Base-by-base conservation (phyloP, 495 filamentous ascomycete genomes). In the Penicillium verhagenii region DNA sequence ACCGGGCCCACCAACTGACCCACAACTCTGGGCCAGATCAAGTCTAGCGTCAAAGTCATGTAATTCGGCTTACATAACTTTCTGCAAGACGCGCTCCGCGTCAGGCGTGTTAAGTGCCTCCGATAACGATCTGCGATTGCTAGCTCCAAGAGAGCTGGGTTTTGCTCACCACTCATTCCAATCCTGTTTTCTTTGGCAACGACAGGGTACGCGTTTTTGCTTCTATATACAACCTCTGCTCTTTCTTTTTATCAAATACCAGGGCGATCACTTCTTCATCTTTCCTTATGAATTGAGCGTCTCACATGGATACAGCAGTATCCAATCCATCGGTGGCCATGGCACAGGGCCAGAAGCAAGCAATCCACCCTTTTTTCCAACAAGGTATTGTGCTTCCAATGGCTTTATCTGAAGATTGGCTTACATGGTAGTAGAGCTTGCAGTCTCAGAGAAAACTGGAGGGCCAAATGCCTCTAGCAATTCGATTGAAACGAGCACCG, bases 311-410 rank as follows among this genome's bases (percentile, higher is more conserved):
- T 60, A 58, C 56, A 16, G 42, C 56, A n/a, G 44, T 59, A 57
- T 65, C 59, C 40, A 59, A 59, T 44, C 38, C 43, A 67, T 55
- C 53, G 49, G 67, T 70, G 69, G 75, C 67, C 48, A 77, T 76
- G 72, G 70, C 63, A 60, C 69, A 72, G 48, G 64, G 67, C 58
- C 69, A 73, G 52, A 68, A 71, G 53, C 70, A 66, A 16, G 66
- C 59, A 31, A 59, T 78, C 48, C 72, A 77, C 57, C 72, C 75
- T 11, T 78, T 77, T 53, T 78, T 77, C 52, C 63, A 64, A 47
- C 63, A 65, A 69, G 72, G 73, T 76, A 50, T 63, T 47, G 16
- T 35, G 1, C 26, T 9, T n/a, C 21, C 20, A 23, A 26, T 6
- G 16, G 45, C 13, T 19, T 48, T 16, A 46, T 10, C n/a, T 7